Conservation (phyloP, 768 basidiomycete species). For the Leucocoprinus birnbaumii region DNA sequence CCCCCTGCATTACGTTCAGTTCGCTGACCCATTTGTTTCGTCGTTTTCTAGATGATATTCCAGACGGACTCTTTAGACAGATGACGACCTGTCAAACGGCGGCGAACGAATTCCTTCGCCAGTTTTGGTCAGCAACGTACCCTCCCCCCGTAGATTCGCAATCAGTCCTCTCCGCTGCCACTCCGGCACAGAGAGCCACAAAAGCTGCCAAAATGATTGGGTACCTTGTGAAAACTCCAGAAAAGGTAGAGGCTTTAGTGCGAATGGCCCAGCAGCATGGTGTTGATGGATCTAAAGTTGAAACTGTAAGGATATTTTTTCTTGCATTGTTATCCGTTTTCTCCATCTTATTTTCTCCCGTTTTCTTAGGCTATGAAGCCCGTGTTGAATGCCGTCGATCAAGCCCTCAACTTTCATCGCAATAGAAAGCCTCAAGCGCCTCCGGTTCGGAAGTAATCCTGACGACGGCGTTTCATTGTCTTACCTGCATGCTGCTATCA, state of each 20-base stretch:
- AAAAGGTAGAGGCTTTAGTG: conserved; percentile 81
- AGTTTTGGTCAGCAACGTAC: conserved; percentile 90
- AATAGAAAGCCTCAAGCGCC: conserved; percentile 29
- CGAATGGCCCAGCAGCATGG: conserved; percentile 55
- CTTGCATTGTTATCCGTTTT: not conserved
- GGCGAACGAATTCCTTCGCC: conserved; percentile 93
- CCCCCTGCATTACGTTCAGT: not conserved
- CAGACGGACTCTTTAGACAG: conserved; percentile 72
- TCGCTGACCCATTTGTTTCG: conserved; percentile 6
- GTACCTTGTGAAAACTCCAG: conserved; percentile 75
- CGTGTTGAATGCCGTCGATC: conserved; percentile 67
- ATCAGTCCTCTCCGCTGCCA: conserved; percentile 34
- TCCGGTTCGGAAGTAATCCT: conserved; percentile 13
- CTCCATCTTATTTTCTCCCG: not conserved
- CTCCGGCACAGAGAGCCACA: conserved; percentile 65
- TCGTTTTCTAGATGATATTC: conserved; percentile 65
- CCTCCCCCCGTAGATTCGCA: conserved; percentile 58
- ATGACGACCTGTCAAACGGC: conserved; percentile 91
- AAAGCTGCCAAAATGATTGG: conserved; percentile 88
- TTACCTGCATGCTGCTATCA: too few relatives aligned
- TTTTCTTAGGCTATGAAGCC: conserved; percentile 70
- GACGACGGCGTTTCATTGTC: not conserved
- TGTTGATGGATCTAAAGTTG: conserved; percentile 58
- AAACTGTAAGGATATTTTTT: conserved; percentile 48
- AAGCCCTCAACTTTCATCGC: conserved; percentile 62